Evolutionary conservation across 2,329 filamentous ascomycete genomes (phyloP).

Genomic region (Penicillium sp.): DNA sequence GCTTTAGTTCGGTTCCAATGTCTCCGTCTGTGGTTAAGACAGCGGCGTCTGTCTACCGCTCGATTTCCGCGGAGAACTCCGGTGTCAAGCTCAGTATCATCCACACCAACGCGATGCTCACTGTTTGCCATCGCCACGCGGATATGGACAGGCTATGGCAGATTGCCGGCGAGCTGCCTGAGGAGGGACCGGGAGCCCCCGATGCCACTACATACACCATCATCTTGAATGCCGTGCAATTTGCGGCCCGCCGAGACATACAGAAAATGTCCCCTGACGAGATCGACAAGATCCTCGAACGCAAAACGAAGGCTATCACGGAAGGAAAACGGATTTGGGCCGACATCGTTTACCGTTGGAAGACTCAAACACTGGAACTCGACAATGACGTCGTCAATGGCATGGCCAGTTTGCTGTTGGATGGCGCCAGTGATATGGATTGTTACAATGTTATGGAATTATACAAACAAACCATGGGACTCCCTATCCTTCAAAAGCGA

Average conservation of each 20-base stretch:
- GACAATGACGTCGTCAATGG: conserved; percentile 78
- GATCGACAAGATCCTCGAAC: conserved; percentile 27
- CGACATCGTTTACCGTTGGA: conserved; percentile 77
- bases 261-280: conserved; percentile 32
- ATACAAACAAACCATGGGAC: conserved; percentile 77
- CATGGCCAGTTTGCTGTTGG: conserved; percentile 77
- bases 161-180: conserved; percentile 71
- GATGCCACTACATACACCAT: conserved; percentile 76
- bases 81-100: conserved; percentile 71
- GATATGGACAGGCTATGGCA: conserved; percentile 82
- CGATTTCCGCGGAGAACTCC: conserved; percentile 65
- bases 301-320: conserved; percentile 50
- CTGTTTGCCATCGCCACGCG: conserved; percentile 71
- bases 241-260: conserved; percentile 40
- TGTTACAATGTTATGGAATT: conserved; percentile 72
- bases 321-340: conserved; percentile 78
- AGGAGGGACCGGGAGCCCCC: conserved; percentile 62
- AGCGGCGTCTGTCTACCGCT: conserved; percentile 75
- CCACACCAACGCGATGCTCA: conserved; percentile 86
- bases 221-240: conserved; percentile 74
- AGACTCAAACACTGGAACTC: conserved; percentile 65
- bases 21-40: conserved; percentile 58
- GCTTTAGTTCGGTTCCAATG: conserved; percentile 65
- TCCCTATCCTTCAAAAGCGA: conserved; percentile 52
- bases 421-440: conserved; percentile 61